Percentiles rank a stretch among this genome's conserved stretches.
Conservation (phyloP, 805 yeast genomes). For the Cyberlindnera meyerae region DNA sequence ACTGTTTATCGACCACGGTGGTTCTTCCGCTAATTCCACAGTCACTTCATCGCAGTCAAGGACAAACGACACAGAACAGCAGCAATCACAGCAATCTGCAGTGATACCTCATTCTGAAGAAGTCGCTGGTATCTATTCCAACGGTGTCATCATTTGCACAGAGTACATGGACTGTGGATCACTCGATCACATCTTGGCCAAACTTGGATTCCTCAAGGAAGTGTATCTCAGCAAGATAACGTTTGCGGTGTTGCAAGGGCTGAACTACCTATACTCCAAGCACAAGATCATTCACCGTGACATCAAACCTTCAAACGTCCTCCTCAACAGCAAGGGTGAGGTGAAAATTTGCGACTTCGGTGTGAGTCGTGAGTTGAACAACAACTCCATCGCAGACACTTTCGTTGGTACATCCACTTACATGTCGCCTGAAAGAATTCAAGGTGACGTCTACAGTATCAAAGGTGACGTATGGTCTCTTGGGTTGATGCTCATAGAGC, state of each 20-base stretch:
- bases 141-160: conserved; percentile 86
- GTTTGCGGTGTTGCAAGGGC: conserved; percentile 71
- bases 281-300: conserved; percentile 94
- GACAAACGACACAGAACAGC: neutral
- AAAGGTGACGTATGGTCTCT: conserved; percentile 97
- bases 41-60: conserved; percentile 4
- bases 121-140: conserved; percentile 28
- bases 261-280: conserved; percentile 72
- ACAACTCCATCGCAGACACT: conserved; percentile 87
- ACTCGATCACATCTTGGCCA: conserved; percentile 66
- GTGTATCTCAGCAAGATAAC: conserved; percentile 68
- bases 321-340: conserved; percentile 80
- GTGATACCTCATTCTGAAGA: conserved; percentile 17
- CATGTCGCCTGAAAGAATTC: conserved; percentile 97
- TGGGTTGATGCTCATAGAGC: conserved; percentile 84
- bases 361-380: conserved; percentile 84
- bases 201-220: conserved; percentile 62
- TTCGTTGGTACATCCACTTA: conserved; percentile 97
- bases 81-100: conserved; percentile 2
- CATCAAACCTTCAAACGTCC: conserved; percentile 91
- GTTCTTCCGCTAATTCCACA: conserved; percentile 9
- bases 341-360: conserved; percentile 96
- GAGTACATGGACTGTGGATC: conserved; percentile 96
- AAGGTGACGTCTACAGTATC: conserved; percentile 90
- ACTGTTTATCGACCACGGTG: conserved; percentile 47